Base-by-base conservation (phyloP, 371 early-diverging fungal genomes). In the Mucor plumbeus region DNA sequence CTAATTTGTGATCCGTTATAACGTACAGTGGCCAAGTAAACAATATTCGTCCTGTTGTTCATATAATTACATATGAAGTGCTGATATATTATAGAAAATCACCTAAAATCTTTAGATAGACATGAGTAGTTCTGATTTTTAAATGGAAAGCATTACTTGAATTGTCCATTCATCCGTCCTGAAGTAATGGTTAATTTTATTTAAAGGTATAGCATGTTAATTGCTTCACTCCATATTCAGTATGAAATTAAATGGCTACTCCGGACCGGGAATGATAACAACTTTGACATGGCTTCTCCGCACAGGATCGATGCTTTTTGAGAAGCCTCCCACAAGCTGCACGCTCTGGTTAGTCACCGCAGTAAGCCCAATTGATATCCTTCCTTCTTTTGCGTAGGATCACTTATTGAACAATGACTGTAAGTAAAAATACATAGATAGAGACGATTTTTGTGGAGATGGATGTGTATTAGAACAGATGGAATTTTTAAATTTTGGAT, bases 361-460 rank as follows among this genome's bases (percentile, higher is more conserved):
- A 35, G 55, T 35, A 55, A 39, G 44, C 44, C 36, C 31, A 48
- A 14, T 61, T 61, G 62, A 33, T 50, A 63, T 63, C 55, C 63
- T 65, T 58, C 61, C 61, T 62, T 61, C 68, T 67, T 62, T 67
- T 61, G 43, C 61, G 63, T 62, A 67, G 68, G 61, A 67, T 67
- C 68, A 67, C 68, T 61, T 67, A 55, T 67, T 55, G 68, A 67
- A 67, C 67, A 67, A 67, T 67, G 68, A 67, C 68, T 62, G 68
- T 67, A 67, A 62, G 68, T 57, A 43, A 34, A 13, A 26, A 17
- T 11, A 21, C 1, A 47, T 13, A 11, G 31, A 50, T 21, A 41
- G 50, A 56, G 10, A 33, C 15, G 41, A 38, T 38, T 11, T 48
- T 48, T 31, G 48, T 26, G 10, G 15, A 19, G 21, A 41, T 43